These are phyloP conservation scores for Petunia axillaris DNA, from an alignment of 257 asterid genomes.

Conservation along the genomic window DNA sequence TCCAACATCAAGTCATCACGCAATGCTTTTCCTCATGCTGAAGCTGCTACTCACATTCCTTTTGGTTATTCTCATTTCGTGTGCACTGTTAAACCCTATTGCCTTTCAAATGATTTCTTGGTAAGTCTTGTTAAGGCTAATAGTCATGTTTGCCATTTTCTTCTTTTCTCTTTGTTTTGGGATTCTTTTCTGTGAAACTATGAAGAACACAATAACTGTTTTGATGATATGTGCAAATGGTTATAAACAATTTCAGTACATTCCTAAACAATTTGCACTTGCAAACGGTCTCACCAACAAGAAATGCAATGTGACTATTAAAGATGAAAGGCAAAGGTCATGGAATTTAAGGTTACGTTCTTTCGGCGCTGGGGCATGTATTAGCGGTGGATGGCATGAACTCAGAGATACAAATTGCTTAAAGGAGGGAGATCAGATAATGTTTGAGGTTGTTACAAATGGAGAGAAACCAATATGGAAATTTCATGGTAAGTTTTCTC, in stretches of 20 bases:
- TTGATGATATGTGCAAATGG: conserved; percentile 9
- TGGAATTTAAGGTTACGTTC: conserved; percentile 23
- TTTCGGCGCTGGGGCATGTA: conserved; percentile 7
- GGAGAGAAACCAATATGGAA: conserved; percentile 14
- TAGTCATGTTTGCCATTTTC: not conserved
- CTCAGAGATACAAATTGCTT: conserved; percentile 1
- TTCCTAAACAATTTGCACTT: conserved; percentile 11
- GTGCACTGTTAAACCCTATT: not conserved
- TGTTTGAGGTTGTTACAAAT: conserved; percentile 22
- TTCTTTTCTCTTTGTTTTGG: conserved; percentile 5
- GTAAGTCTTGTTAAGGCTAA: conserved; percentile 14
- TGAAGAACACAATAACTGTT: not conserved
- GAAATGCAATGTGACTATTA: not conserved
- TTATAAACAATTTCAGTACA: conserved; percentile 6
- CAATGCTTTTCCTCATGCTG: conserved; percentile 10
- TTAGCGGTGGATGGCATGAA: conserved; percentile 21
- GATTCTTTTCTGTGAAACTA: not conserved
- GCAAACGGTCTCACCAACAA: conserved; percentile 16
- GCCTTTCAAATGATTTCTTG: conserved; percentile 2
- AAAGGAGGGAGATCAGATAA: conserved; percentile 22
- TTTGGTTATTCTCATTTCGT: not conserved
- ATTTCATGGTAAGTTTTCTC: conserved; percentile 23
- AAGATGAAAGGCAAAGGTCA: conserved; percentile 11
- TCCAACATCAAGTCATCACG: too few relatives aligned
- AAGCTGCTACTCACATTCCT: not conserved